Evolutionary conservation across 176 grass and related monocot genomes (phyloP), one percentile per base, ranked within the genome.

Genomic region (Oryza punctata): DNA sequence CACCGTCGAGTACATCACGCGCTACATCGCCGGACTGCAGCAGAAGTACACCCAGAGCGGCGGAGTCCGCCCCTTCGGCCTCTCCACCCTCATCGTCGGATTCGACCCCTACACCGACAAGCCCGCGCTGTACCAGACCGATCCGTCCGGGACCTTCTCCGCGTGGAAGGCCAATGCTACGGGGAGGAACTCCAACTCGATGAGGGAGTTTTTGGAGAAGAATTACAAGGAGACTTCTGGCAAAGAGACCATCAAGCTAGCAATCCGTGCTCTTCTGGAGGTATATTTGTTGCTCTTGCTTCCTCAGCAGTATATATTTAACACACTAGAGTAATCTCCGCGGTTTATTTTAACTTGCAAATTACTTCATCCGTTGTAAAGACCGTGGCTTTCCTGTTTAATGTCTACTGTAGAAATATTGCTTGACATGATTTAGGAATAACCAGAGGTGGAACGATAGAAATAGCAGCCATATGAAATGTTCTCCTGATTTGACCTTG

Each of bases 91-190:
- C 60, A 98, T 98, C 64, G 90, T 95, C 59, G 95, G 95, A 2
- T 98, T 95, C 86, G 95, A 98, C 38, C 95, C 95, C 1, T 90
- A 94, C 82, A 90, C 79, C 1, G 84, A 86, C 33, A 91, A 91
- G 77, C 92, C 90, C 2, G 87, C 95, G 4, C 87, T 94, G 13
- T 95, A 98, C 84, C 92, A 93, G 87, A 98, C 95, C 18, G 95
- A 98, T 69, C 95, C 95, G 1, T 93, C 92, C 10, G 96, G 96
- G 3, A 98, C 96, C 76, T 98, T 98, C 74, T 95, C 91, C 7
- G 96, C 93, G 12, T 98, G 96, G 96, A 98, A 98, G 80, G 96
- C 96, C 60, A 98, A 98, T 33, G 96, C 96, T 35, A 98, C 96
- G 0, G 96, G 96, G 11, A 93, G 96, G 85, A 98, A 99, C 85